Evolutionary conservation across 2,329 filamentous ascomycete genomes (phyloP), one percentile per base, ranked within the genome.

Genomic region (Fusarium incarnatum): DNA sequence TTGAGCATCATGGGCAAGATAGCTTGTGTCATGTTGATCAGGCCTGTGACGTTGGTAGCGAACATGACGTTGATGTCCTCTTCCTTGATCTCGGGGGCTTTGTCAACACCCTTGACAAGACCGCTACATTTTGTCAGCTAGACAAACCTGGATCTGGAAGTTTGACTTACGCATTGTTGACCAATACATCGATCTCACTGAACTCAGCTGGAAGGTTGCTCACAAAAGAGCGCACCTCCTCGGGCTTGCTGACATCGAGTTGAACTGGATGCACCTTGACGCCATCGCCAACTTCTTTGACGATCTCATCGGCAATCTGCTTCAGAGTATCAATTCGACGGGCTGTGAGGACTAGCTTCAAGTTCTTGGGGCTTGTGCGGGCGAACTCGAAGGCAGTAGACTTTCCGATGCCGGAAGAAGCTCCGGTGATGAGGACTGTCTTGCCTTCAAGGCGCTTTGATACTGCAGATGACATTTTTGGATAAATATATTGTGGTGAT

Each of bases 11-110:
- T 89, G 37, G 92, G 89, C 15, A 98, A 80, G 44, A 97, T 84
- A 32, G 93, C 93, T 84, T 99, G 96, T 0, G 95, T 98, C 92
- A 98, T 94, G 84, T 95, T 93, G 83, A 99, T 97, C 30, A 99
- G 85, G 22, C 95, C 96, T 3, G 92, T 96, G 52, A 98, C 94
- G 78, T 99, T 99, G 59, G 96, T 98, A 53, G 88, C 83, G 76
- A 98, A 93, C 94, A 98, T 98, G 79, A 90, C 77, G 73, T 92
- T 86, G 73, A 97, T 91, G 81, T 99, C 95, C 58, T 91, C 89
- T 74, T 92, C 86, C n/a, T 85, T 86, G 77, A 99, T 98, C 40
- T 92, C 87, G 12, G 94, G 94, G 1, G 94, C 93, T 77, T 92
- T 89, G 37, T 92, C 95, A 8, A 97, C 88, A 70, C 94, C 94